Base-by-base conservation (phyloP, 108 stramenopile species). In the Conticribra guillardii region DNA sequence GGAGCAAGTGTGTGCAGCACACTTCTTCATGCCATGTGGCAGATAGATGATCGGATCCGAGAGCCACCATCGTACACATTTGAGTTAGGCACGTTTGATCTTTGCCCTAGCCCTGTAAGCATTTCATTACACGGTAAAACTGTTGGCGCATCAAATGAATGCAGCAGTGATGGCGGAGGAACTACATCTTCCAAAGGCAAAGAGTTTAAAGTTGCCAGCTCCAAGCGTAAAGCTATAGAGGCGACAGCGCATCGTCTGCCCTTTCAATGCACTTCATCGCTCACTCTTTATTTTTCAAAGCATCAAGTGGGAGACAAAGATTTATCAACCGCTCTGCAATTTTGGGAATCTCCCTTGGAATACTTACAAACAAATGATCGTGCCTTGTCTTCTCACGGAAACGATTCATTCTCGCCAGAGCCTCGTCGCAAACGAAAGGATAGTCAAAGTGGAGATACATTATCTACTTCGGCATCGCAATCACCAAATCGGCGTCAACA, bases 21-120 rank as follows among this genome's bases (percentile, higher is more conserved):
- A 7, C 64, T 93, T 51, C 71, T 93, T 15, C 88, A 93, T 79
- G 89, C 89, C 4, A 89, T 93, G 87, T 81, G 87, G 47, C 92
- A 93, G 53, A 93, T 93, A 59, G 89, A 90, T 57, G 84, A 76
- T 24, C 61, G 88, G 15, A 84, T 93, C 16, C 74, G 83, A 37
- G 88, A 90, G 54, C 84, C 87, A 31, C 92, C 92, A 37, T 64
- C 67, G 7, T 93, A 88, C 48, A 48, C 67, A 1, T 88, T 82
- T 61, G 74, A 86, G 29, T 54, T 83, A 21, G n/a, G n/a, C 37
- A 41, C 37, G 11, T 41, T 41, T 41, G 37, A 5, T 11, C 37
- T 41, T 41, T 41, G n/a, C n/a, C n/a, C n/a, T n/a, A n/a, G n/a
- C n/a, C n/a, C n/a, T n/a, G n/a, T n/a, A n/a, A n/a, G n/a, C n/a